Evolutionary conservation across 1,139 yeast species (phyloP).

Genomic region (Casaregolazyma lundiana): DNA sequence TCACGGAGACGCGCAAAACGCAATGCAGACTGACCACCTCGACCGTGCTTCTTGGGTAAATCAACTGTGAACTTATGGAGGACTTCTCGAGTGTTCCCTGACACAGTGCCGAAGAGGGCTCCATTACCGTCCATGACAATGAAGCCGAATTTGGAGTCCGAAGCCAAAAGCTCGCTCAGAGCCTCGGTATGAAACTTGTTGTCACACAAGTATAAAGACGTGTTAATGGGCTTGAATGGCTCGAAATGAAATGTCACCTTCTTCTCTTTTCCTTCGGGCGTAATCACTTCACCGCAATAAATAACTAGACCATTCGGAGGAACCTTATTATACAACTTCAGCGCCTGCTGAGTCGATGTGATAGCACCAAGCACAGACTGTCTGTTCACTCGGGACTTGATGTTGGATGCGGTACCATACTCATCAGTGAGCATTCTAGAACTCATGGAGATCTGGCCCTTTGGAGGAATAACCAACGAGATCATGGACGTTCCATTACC

Average conservation of each 20-base stretch:
- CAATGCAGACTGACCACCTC: slow-evolving; percentile 99
- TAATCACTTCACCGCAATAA: slow-evolving; percentile 96
- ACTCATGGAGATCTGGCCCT: slow-evolving; percentile 81
- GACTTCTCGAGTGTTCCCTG: slow-evolving; percentile 95
- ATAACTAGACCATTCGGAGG: slow-evolving; percentile 93
- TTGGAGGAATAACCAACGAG: slow-evolving; percentile 88
- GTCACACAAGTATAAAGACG: slow-evolving; percentile 92
- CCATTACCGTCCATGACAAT: slow-evolving; percentile 99
- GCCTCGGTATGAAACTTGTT: slow-evolving; percentile 98
- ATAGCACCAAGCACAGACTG: slow-evolving; percentile 92
- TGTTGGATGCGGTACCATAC: slow-evolving; percentile 97
- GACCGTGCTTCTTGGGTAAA: slow-evolving; percentile 98
- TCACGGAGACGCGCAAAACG: slow-evolving; percentile 99
- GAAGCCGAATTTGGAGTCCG: slow-evolving; percentile 94
- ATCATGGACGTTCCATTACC: slow-evolving; percentile 99
- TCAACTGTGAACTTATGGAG: slow-evolving; percentile 95
- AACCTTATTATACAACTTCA: slow-evolving; percentile 81
- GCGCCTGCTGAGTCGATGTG: slow-evolving; percentile 94
- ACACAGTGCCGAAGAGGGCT: slow-evolving; percentile 88
- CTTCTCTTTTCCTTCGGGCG: slow-evolving; percentile 96
- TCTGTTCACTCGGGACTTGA: slow-evolving; percentile 95
- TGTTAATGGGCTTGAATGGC: slow-evolving; percentile 97
- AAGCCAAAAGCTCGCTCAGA: slow-evolving; percentile 84
- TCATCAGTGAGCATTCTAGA: slow-evolving; percentile 96
- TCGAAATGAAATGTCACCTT: slow-evolving; percentile 92